Evolutionary conservation across 495 filamentous ascomycete species (phyloP), one percentile per base, ranked within the genome.

Genomic region (Penicillium coprophilum): DNA sequence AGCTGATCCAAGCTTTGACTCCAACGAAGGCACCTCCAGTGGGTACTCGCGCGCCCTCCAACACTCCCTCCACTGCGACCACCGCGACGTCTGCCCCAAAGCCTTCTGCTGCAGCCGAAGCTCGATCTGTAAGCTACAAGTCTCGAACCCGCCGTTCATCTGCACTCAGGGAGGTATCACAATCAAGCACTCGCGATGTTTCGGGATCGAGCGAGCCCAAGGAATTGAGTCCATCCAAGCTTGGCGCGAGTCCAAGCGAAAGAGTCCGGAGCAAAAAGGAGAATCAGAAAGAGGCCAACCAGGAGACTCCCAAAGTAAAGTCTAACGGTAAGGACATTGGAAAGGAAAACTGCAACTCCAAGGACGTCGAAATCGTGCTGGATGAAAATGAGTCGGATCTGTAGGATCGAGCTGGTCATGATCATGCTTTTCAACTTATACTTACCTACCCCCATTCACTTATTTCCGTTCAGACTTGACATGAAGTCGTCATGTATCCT

Each of bases 221-320:
- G 27, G 48, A 40, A 21, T 58, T 12, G 21, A 31, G 51, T 32
- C 40, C 56, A 11, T 62, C 57, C 23, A 74, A 66, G 39, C 31
- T 74, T 19, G 59, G 60, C 21, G 57, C 60, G 21, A 76, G 70
- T 43, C 76, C 78, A 6, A 69, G 63, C 47, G 64, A 56, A 15
- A 64, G 71, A 31, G 55, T 78, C 46, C 79, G 74, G 56, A 61
- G 76, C 51, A 74, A 70, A 45, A 52, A 80, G 54, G 78, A 78
- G 56, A 55, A 61, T 6, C 31, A 59, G 11, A 56, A 59, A 24
- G 55, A 56, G 51, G 23, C 39, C 40, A 44, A 4, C 13, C 67
- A 63, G 30, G 40, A 56, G 15, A 50, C 48, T 0, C 31, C 48
- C 6, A 50, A 38, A 20, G 32, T 32, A 4, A n/a, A 47, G 27